phyloP scores from a whole-genome alignment of 305 asterid genomes.

The Fraxinus sp. region DNA sequence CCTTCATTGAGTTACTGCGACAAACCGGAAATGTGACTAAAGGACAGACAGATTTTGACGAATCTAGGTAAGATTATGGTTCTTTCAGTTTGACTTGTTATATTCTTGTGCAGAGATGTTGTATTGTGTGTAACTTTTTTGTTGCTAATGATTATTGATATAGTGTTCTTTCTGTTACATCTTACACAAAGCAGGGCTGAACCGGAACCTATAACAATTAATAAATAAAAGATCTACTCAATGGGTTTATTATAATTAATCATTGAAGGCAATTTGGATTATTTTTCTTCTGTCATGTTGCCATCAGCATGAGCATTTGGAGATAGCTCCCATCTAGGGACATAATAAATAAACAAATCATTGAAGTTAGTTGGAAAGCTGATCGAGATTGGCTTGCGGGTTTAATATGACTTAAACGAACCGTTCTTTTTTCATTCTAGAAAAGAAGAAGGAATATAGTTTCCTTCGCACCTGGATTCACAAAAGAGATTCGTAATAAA shows the following conservation, averaged over 20 bases:
- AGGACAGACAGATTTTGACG: slow-evolving; percentile 79
- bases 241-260: neutral
- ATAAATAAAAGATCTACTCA: neutral
- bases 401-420: neutral
- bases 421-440: neutral
- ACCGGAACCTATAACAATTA: neutral
- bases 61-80: slow-evolving; percentile 67
- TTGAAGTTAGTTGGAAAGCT: neutral
- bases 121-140: neutral
- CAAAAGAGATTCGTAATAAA: neutral
- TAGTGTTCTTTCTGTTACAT: neutral
- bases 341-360: neutral
- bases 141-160: neutral
- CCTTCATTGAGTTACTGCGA: slow-evolving; percentile 89
- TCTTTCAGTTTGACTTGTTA: slow-evolving; percentile 7
- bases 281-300: neutral
- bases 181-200: neutral
- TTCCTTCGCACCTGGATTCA: neutral
- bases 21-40: slow-evolving; percentile 94
- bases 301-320: neutral
- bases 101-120: slow-evolving; percentile 13
- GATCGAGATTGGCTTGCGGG: neutral
- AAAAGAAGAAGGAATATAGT: neutral
- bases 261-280: neutral
- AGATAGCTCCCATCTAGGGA: neutral